Evolutionary conservation across 352 stramenopile genomes (phyloP).

Genomic region (Nothophytophthora sp.): DNA sequence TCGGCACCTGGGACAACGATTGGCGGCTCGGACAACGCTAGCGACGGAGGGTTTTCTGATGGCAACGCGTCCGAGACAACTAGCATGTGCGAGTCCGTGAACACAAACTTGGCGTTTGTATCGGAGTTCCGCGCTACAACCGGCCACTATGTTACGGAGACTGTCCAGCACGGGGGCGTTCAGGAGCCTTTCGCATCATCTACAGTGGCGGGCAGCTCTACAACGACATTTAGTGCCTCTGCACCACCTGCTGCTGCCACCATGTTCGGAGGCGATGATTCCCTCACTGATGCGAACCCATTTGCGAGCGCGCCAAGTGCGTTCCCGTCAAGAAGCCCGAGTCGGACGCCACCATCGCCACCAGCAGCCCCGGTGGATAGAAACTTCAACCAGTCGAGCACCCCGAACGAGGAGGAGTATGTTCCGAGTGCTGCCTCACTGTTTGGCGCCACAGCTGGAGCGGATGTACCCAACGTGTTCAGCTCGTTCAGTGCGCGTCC

Average conservation of each 20-base stretch:
- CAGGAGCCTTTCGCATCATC: slow-evolving; percentile 27
- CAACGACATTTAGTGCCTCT: slow-evolving; percentile 16
- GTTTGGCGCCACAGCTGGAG: slow-evolving; percentile 53
- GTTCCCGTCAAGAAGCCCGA: slow-evolving; percentile 26
- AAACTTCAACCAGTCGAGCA: slow-evolving; percentile 10
- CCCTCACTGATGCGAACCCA: slow-evolving; percentile 35
- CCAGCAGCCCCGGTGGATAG: slow-evolving; percentile 3
- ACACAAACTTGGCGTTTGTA: slow-evolving; percentile 33
- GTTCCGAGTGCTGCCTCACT: slow-evolving; percentile 56
- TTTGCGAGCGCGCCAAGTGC: slow-evolving; percentile 36
- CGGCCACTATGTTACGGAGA: slow-evolving; percentile 43
- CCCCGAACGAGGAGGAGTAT: slow-evolving; percentile 12
- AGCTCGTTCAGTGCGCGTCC: slow-evolving; percentile 33
- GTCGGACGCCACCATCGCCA: slow-evolving; percentile 6
- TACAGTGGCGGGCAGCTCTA: slow-evolving; percentile 21
- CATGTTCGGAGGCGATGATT: slow-evolving; percentile 26
- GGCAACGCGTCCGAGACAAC: slow-evolving; percentile 57
- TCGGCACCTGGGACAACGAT: slow-evolving; percentile 65
- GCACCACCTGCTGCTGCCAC: slow-evolving; percentile 8
- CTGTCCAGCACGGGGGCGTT: slow-evolving; percentile 9
- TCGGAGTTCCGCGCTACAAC: slow-evolving; percentile 36
- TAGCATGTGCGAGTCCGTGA: slow-evolving; percentile 51
- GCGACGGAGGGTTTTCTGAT: slow-evolving; percentile 59
- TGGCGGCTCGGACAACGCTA: slow-evolving; percentile 58
- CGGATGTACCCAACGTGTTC: slow-evolving; percentile 57